Conservation (phyloP, 108 stramenopile species). For the Asterionellopsis glacialis region DNA sequence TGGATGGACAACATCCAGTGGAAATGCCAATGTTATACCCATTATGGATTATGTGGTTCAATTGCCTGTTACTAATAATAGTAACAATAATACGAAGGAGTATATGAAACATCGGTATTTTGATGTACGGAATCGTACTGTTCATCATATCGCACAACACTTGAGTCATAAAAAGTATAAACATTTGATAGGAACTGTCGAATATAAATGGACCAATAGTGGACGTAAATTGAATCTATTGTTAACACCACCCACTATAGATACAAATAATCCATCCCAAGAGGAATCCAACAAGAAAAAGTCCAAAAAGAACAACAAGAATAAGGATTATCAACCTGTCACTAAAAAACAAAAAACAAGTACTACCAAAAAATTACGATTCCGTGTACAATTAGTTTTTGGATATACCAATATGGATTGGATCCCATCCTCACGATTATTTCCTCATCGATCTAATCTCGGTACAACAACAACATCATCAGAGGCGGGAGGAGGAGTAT, state of each 20-base stretch:
- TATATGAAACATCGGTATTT: slow-evolving; percentile 70
- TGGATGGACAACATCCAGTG: slow-evolving; percentile 58
- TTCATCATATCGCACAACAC: slow-evolving; percentile 46
- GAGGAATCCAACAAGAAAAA: no score
- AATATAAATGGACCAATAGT: slow-evolving; percentile 32
- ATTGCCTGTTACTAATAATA: no score
- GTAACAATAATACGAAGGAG: slow-evolving; percentile 55
- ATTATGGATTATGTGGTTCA: no score
- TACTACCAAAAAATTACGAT: slow-evolving; percentile 27
- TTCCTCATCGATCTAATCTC: slow-evolving; percentile 77
- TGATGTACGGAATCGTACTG: slow-evolving; percentile 64
- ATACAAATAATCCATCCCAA: no score
- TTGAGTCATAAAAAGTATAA: slow-evolving; percentile 51
- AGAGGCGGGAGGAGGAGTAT: neutral
- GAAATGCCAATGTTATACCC: slow-evolving; percentile 71
- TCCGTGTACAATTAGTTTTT: slow-evolving; percentile 68
- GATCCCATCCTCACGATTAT: slow-evolving; percentile 69
- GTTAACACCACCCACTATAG: no score
- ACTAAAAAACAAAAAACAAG: no score
- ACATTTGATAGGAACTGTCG: slow-evolving; percentile 33
- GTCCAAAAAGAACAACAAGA: slow-evolving; percentile 18
- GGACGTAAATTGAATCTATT: slow-evolving; percentile 9
- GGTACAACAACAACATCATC: slow-evolving; percentile 1
- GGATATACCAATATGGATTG: slow-evolving; percentile 64
- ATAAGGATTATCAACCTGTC: no score